Base-by-base conservation (phyloP, 768 basidiomycete genomes). In the Daedaleopsis nitida region DNA sequence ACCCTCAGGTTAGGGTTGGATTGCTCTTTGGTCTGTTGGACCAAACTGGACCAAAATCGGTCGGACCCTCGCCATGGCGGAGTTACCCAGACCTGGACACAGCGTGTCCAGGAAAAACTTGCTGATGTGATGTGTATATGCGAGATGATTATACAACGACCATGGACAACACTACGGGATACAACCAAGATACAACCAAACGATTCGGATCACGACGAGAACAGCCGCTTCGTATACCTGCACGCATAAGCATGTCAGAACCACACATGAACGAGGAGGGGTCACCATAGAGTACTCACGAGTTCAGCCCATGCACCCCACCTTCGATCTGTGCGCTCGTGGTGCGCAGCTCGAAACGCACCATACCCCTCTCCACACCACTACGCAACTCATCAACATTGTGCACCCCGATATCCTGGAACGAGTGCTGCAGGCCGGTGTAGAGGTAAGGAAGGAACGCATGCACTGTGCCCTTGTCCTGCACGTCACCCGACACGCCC, bases 311-410 rank as follows among this genome's bases (percentile, higher is more conserved):
- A 79, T 97, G 94, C 12, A 98, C 96, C 45, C 93, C 93, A 52
- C 96, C 96, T 76, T 97, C 96, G 42, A 96, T 82, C 78, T 98
- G 96, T 11, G 96, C 96, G 67, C 91, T 94, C 11, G 95, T 91
- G 2, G 96, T 98, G 71, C 96, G 84, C 70, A 96, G 72, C 80
- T 98, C 96, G 69, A 96, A 98, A 61, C 95, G 76, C 19, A 97
- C 91, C 32, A 72, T 75, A 16, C 93, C 92, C 1, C 73, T 77
- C 35, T 70, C 73, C 0, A 92, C 94, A 2, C 82, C 85, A n/a
- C 77, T 77, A 73, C 85, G 84, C 55, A 98, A 79, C 66, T 85
- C 86, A 45, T 53, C 60, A 50, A 98, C 80, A 61, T 80, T 89
- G 71, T 72, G 81, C 34, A 93, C 85, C 24, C 96, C 96, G 58